Base-by-base conservation (phyloP, 345 rosid species). In the Eucalyptus rudis region DNA sequence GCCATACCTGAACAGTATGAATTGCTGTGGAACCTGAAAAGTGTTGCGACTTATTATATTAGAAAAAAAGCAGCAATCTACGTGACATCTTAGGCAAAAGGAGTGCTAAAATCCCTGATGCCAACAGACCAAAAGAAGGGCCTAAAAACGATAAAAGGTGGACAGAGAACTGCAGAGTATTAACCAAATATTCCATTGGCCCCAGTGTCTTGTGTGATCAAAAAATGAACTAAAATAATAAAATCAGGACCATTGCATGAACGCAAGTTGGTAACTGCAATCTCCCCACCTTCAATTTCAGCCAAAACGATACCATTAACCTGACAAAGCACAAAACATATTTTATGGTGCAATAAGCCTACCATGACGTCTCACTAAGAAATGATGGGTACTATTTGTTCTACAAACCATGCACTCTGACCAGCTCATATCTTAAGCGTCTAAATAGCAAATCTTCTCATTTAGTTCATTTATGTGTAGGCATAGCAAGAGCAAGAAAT, bases 201-300 rank as follows among this genome's bases (percentile, higher is more conserved):
- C 17, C 86, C 16, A 62, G 62, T 86, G 47, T 87, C 92, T 50
- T 81, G 91, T 47, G 56, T 51, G 47, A 83, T 54, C 31, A 88
- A 90, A 89, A 95, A 92, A 14, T 43, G 91, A 84, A 95, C 93
- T 88, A 92, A 92, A 58, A 95, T 64, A n/a, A 90, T 87, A 91
- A 94, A 96, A 25, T 91, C 93, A 13, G 93, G 92, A 86, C 97
- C 96, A 91, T 88, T 94, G 94, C 95, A 92, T 64, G 97, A 93
- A 88, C 91, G 93, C 90, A 95, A 91, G 90, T 95, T 94, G 87
- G 96, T 94, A 86, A 89, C 88, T 86, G 95, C 95, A 90, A 92
- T 93, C 91, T 95, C 95, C 36, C 97, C 96, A 40, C 95, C 95
- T 31, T 86, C 86, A 86, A 94, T 68, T 91, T 91, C 97, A 88